Evolutionary conservation across 2,329 filamentous ascomycete species (phyloP).

Genomic region (Nigrospora osmanthi): DNA sequence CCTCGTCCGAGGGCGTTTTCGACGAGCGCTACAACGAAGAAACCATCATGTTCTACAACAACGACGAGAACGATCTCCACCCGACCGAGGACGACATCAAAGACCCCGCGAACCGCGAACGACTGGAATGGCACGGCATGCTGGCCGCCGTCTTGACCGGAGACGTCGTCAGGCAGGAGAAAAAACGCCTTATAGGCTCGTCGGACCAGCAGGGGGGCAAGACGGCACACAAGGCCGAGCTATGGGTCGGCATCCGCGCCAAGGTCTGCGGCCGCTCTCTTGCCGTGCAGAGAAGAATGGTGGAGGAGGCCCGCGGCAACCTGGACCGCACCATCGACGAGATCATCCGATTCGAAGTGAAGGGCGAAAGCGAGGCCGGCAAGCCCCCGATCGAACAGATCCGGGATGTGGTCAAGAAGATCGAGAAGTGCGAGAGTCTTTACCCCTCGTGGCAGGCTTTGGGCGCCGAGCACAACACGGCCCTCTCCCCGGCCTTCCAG

Average conservation of each 20-base stretch:
- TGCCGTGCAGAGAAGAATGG: constrained; percentile 75
- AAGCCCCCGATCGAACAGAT: constrained; percentile 86
- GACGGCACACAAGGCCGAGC: constrained; percentile 64
- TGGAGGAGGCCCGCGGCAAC: constrained; percentile 73
- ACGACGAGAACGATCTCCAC: constrained; percentile 76
- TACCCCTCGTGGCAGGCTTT: constrained; percentile 77
- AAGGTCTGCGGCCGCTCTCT: constrained; percentile 77
- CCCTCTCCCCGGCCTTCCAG: constrained; percentile 67
- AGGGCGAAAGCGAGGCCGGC: constrained; percentile 84
- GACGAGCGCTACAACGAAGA: constrained; percentile 89
- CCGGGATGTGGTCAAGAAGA: constrained; percentile 78
- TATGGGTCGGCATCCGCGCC: constrained; percentile 85
- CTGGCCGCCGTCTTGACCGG: constrained; percentile 89
- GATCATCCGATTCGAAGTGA: constrained; percentile 88
- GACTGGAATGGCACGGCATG: constrained; percentile 98
- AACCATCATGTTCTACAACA: constrained; percentile 74
- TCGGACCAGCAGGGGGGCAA: constrained; percentile 49
- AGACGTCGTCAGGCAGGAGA: constrained; percentile 96
- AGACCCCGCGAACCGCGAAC: constrained; percentile 79
- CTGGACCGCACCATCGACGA: constrained; percentile 74
- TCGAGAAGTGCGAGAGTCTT: constrained; percentile 78
- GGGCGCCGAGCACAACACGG: constrained; percentile 65
- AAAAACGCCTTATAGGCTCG: constrained; percentile 85
- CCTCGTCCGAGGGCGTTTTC: constrained; percentile 73
- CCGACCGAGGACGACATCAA: constrained; percentile 85